These are phyloP conservation scores for Barnettozyma pratensis DNA, from an alignment of 805 yeast genomes.

Conservation along the genomic window DNA sequence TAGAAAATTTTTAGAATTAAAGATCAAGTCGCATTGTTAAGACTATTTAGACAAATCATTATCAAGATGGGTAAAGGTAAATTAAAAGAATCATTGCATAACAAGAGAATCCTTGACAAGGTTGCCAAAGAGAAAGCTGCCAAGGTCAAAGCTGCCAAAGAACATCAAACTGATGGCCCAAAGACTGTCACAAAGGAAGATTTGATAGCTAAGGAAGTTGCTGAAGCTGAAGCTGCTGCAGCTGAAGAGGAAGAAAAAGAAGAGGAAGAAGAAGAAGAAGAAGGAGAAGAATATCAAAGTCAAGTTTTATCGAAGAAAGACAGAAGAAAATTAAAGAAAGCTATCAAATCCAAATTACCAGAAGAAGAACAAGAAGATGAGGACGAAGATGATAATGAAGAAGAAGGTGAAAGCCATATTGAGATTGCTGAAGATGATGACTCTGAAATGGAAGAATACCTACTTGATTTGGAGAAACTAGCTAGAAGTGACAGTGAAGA, in stretches of 20 bases:
- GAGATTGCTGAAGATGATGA: constrained; percentile 41
- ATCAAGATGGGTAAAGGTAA: constrained; percentile 24
- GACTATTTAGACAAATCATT: background rate
- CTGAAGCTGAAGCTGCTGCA: constrained; percentile 13
- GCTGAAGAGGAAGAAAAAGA: constrained; percentile 16
- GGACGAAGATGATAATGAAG: constrained; percentile 20
- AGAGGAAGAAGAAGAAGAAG: constrained; percentile 17
- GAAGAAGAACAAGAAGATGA: constrained; percentile 23
- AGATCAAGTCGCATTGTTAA: background rate
- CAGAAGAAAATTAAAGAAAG: constrained; percentile 52
- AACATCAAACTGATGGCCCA: constrained; percentile 26
- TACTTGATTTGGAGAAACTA: constrained; percentile 46
- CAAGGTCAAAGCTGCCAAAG: constrained; percentile 16
- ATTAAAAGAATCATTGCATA: constrained; percentile 21
- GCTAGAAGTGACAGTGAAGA: constrained; percentile 48
- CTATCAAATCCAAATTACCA: constrained; percentile 19
- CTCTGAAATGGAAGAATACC: constrained; percentile 40
- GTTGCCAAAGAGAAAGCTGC: constrained; percentile 15
- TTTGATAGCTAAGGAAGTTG: constrained; percentile 18
- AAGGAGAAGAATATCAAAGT: constrained; percentile 37
- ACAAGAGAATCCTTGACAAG: constrained; percentile 15
- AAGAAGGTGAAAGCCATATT: constrained; percentile 24
- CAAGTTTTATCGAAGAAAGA: constrained; percentile 57
- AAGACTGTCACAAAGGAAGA: constrained; percentile 30
- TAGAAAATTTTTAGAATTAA: constrained; percentile 3